A percentile compares a stretch with the other conserved stretches of the same genome.
Evolutionary conservation across 1,284 basidiomycete genomes (phyloP).

Genomic region (Cryptococcus sp.): DNA sequence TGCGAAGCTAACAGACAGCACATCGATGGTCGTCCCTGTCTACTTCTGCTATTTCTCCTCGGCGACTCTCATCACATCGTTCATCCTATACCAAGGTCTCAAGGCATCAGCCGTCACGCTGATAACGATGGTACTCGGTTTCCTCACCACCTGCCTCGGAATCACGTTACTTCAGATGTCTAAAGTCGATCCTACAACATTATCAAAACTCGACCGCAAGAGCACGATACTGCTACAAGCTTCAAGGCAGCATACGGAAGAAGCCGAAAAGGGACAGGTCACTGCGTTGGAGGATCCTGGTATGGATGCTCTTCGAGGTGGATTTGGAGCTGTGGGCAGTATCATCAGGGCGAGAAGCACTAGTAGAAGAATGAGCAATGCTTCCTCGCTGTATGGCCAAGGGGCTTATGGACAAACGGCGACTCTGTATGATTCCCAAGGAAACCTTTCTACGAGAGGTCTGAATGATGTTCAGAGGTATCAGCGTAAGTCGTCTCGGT

Average conservation of each 20-base stretch:
- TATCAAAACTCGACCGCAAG: conserved; percentile 69
- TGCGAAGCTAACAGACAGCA: conserved; percentile 19
- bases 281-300: conserved; percentile 56
- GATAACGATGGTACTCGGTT: conserved; percentile 82
- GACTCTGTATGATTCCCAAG: conserved; percentile 10
- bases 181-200: conserved; percentile 57
- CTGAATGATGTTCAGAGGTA: conserved; percentile 33
- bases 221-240: conserved; percentile 81
- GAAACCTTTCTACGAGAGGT: conserved; percentile 33
- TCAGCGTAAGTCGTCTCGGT: conserved; percentile 27
- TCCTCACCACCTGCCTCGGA: conserved; percentile 62
- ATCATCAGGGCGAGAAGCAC: conserved; percentile 71
- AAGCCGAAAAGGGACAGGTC: conserved; percentile 47
- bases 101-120: conserved; percentile 69
- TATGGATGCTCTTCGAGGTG: conserved; percentile 81
- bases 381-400: conserved; percentile 13
- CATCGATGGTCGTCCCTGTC: conserved; percentile 72
- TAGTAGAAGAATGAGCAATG: conserved; percentile 27
- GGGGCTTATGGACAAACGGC: background rate
- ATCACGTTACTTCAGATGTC: conserved; percentile 95
- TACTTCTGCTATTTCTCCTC: conserved; percentile 71
- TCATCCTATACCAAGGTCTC: conserved; percentile 88
- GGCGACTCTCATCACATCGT: conserved; percentile 78
- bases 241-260: conserved; percentile 61
- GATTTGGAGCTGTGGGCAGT: conserved; percentile 80